A percentile compares a stretch with the other conserved stretches of the same genome.
These are phyloP conservation scores for Aspergillus asperescens DNA, from an alignment of 495 filamentous ascomycete species.

Conservation along the genomic window DNA sequence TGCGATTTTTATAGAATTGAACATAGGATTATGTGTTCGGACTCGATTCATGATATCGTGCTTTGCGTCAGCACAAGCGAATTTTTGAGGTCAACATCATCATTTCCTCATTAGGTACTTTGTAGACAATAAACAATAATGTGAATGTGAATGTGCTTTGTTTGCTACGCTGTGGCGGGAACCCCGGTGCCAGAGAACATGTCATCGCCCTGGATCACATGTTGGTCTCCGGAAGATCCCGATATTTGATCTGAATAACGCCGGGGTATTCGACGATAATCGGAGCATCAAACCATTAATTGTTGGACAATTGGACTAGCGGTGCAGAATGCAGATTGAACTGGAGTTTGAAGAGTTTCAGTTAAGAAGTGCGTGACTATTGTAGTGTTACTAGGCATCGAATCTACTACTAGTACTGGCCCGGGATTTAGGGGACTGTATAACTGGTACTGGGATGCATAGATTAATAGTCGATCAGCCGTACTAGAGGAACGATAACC, in stretches of 20 bases:
- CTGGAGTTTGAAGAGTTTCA: too few species aligned
- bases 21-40: neutral
- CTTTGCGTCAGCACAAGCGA: neutral
- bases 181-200: slow-evolving; percentile 5
- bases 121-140: too few species aligned
- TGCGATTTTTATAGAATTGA: too few species aligned
- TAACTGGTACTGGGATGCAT: neutral
- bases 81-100: too few species aligned
- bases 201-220: slow-evolving; percentile 17
- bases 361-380: too few species aligned
- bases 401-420: too few species aligned
- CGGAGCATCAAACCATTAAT: neutral
- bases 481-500: neutral
- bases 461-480: slow-evolving; percentile 5
- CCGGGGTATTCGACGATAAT: neutral
- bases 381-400: too few species aligned
- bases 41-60: neutral
- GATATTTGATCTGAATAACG: too few species aligned
- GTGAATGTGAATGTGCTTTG: too few species aligned
- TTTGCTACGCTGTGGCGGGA: neutral
- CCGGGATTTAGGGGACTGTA: neutral
- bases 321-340: too few species aligned
- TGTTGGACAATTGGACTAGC: too few species aligned
- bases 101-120: too few species aligned
- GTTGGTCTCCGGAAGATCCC: slow-evolving; percentile 15